Evolutionary conservation across 208 protist species (phyloP).

Genomic region (Wallacemonas sp.): DNA sequence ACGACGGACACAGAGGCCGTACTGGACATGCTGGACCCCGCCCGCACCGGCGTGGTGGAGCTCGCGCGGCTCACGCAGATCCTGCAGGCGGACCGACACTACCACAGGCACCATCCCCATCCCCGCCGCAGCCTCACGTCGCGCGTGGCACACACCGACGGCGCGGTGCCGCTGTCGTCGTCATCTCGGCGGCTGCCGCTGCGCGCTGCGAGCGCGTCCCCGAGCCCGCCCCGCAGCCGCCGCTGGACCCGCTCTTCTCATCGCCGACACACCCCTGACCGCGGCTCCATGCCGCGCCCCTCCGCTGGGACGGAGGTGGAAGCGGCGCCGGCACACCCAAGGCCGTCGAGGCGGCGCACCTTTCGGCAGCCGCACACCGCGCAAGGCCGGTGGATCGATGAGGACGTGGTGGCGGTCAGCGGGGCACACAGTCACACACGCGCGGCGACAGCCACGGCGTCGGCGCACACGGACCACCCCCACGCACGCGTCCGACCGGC

Average conservation of each 20-base stretch:
- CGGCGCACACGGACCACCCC: background rate
- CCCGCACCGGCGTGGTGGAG: slow-evolving; percentile 25
- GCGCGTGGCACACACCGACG: background rate
- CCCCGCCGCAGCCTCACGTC: background rate
- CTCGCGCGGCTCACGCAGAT: slow-evolving; percentile 16
- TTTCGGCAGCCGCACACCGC: too few relatives aligned
- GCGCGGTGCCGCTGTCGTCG: background rate
- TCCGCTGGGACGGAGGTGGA: too few relatives aligned
- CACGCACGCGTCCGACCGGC: background rate
- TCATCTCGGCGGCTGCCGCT: slow-evolving; percentile 2
- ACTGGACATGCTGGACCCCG: slow-evolving; percentile 65
- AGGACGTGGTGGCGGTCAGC: background rate
- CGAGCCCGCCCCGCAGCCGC: background rate
- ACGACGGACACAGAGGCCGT: slow-evolving; percentile 53
- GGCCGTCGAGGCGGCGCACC: too few relatives aligned
- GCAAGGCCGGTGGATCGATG: slow-evolving; percentile 3
- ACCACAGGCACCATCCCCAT: background rate
- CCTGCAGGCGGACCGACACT: background rate
- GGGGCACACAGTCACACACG: background rate
- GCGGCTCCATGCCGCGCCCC: too few relatives aligned
- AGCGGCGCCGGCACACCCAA: too few relatives aligned
- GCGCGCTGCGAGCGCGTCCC: slow-evolving; percentile 1
- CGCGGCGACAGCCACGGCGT: background rate
- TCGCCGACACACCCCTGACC: background rate
- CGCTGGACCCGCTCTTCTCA: background rate